Conservation (phyloP, 257 asterid genomes). For the Leptodermis oblonga region DNA sequence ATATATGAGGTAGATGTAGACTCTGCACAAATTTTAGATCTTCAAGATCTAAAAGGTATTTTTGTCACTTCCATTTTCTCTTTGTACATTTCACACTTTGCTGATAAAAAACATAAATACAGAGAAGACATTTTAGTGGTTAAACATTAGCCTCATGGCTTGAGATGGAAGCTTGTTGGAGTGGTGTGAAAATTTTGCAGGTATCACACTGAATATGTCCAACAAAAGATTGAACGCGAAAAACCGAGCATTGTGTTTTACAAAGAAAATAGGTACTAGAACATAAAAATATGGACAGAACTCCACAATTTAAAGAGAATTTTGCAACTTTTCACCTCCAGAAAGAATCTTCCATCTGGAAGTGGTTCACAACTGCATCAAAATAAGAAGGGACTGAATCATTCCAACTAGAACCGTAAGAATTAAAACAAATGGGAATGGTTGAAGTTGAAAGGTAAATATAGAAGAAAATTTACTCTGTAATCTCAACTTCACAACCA, state of each 20-base stretch:
- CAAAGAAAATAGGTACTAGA: background rate
- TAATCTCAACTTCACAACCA: constrained; percentile 98
- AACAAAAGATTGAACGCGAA: background rate
- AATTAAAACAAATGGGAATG: constrained; percentile 1
- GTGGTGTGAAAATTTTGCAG: background rate
- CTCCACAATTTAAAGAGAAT: background rate
- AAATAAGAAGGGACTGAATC: constrained; percentile 21
- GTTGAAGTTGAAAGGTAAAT: constrained; percentile 5
- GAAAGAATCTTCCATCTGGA: constrained; percentile 96
- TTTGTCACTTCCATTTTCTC: background rate
- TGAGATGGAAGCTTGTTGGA: background rate
- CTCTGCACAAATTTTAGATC: background rate
- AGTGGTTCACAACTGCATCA: constrained; percentile 95
- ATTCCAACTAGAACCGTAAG: constrained; percentile 22
- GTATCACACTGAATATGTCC: background rate
- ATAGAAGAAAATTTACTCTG: constrained; percentile 52
- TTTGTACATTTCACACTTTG: background rate
- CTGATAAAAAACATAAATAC: background rate
- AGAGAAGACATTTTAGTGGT: background rate
- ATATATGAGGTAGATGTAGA: background rate
- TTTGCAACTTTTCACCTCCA: constrained; percentile 56
- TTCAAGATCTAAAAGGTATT: background rate
- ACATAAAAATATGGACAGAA: constrained; percentile 1
- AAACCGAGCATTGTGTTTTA: background rate
- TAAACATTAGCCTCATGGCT: background rate